Percentiles rank a stretch among this genome's conserved stretches.
Evolutionary conservation across 202 grass and related monocot species (phyloP).

Genomic region (Carex arenaria): DNA sequence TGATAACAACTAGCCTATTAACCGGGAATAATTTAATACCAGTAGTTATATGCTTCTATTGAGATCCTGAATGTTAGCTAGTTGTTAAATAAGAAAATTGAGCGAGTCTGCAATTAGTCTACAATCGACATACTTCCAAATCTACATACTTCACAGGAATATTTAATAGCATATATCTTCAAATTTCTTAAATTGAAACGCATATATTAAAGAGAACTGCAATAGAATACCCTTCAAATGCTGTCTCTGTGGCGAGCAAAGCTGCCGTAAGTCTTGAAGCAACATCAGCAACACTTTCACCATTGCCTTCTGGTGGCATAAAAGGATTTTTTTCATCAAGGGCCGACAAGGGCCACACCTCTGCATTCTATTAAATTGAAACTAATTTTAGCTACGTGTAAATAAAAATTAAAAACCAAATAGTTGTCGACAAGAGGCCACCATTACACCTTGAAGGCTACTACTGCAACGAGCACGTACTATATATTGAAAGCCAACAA

Average conservation of each 20-base stretch:
- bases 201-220: background rate
- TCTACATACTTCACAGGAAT: background rate
- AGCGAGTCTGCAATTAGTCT: background rate
- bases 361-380: conserved; percentile 51
- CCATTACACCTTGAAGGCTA: background rate
- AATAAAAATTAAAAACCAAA: background rate
- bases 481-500: background rate
- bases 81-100: background rate
- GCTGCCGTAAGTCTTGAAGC: conserved; percentile 48
- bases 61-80: background rate
- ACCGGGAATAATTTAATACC: background rate
- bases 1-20: background rate
- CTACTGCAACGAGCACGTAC: background rate
- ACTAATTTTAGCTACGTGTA: conserved; percentile 2
- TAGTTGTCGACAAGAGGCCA: background rate
- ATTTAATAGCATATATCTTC: background rate
- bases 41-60: background rate
- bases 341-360: conserved; percentile 40
- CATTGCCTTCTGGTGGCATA: conserved; percentile 46
- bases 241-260: conserved; percentile 37
- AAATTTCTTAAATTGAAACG: background rate
- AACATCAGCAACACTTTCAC: conserved; percentile 77
- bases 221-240: conserved; percentile 52
- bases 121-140: background rate
- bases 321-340: conserved; percentile 70